These are phyloP conservation scores for Taphrina deformans DNA, from an alignment of 1,139 yeast species.

Conservation along the genomic window DNA sequence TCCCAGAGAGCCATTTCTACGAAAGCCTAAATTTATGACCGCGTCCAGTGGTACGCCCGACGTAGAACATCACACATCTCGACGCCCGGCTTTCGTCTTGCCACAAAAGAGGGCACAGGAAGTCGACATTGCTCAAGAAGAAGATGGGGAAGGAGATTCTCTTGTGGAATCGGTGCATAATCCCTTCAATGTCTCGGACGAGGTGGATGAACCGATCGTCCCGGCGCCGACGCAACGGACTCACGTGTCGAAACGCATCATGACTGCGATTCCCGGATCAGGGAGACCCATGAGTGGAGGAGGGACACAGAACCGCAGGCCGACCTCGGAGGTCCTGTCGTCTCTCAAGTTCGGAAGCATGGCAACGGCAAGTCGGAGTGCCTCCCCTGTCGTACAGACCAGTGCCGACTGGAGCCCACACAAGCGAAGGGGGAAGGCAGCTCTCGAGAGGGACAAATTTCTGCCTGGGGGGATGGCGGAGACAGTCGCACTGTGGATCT, in stretches of 20 bases:
- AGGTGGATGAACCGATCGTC: conserved; percentile 20
- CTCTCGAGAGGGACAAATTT: conserved; percentile 6
- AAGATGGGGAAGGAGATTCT: neutral
- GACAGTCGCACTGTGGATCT: conserved; percentile 28
- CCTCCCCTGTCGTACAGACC: neutral
- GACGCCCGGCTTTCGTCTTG: neutral
- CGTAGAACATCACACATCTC: neutral
- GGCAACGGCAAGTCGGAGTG: neutral
- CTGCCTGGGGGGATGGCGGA: conserved; percentile 32
- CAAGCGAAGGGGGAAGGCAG: conserved; percentile 1
- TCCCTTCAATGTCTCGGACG: conserved; percentile 32
- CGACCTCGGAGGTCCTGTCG: conserved; percentile 5
- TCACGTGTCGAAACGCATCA: neutral
- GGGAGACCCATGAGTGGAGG: neutral
- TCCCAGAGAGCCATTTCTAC: neutral
- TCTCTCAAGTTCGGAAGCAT: neutral
- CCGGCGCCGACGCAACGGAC: neutral
- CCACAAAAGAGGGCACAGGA: neutral
- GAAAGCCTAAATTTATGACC: neutral
- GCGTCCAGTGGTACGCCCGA: neutral
- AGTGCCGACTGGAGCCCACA: conserved; percentile 25
- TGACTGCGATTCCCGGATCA: neutral
- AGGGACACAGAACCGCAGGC: neutral
- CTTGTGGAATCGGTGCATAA: neutral
- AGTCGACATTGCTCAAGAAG: neutral